Evolutionary conservation across 2,329 filamentous ascomycete genomes (phyloP), one percentile per base, ranked within the genome.

Genomic region (Cercospora zeina): DNA sequence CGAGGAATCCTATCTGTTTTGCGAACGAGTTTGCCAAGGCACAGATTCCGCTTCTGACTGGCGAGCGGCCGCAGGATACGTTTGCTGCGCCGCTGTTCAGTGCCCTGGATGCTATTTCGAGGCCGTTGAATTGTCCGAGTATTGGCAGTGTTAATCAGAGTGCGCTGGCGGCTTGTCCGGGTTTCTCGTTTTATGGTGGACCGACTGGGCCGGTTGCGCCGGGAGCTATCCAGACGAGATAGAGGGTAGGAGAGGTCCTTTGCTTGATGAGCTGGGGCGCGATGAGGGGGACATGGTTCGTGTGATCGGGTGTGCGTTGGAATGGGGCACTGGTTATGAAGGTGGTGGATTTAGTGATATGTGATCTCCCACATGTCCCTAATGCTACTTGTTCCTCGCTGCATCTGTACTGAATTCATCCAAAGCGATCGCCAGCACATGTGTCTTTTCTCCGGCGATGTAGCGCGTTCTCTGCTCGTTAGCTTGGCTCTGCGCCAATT

Each of bases 101-200:
- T 19, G 8, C 37, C 39, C 53, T 72, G 2, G 57, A 62, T 13
- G 53, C 39, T 19, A 24, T 64, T 13, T 63, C 67, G 7, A 33
- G 53, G 4, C 33, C 51, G 9, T 49, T 69, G 59, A 66, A 68
- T 39, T 72, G 70, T 54, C 54, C 59, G 7, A 21, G 50, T 16
- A 73, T 73, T 54, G 64, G 66, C 1, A 60, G 49, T n/a, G 65
- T 72, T 9, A 72, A 72, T 58, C 61, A 63, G 51, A 66, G 61
- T 16, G 69, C 71, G 11, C 39, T 73, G 11, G 56, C 67, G 5
- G 59, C 61, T 16, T 73, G 71, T 62, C 71, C 71, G 10, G 70
- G 70, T 7, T 69, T 72, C 61, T 63, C 63, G 9, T 54, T 71
- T 13, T 73, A 73, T 42, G 71, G 71, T 31, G 71, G 71, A 1